Evolutionary conservation across 129 eudicot species (phyloP).

Genomic region (Flaveria robusta): DNA sequence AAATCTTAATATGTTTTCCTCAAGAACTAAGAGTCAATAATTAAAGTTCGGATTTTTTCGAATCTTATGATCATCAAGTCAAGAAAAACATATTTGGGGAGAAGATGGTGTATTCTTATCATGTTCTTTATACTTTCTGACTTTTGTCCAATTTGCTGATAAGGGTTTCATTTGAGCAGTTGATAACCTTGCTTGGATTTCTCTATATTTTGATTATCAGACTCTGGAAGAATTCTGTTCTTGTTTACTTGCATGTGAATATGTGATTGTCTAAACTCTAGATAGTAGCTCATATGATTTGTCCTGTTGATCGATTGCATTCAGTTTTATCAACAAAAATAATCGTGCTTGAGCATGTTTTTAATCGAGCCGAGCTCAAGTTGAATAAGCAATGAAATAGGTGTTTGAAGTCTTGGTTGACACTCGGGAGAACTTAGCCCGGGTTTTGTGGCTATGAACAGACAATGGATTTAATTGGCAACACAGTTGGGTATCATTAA

Average conservation of each 20-base stretch:
- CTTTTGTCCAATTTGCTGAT: constrained; percentile 22
- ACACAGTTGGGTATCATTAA: no score
- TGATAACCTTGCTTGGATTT: constrained; percentile 25
- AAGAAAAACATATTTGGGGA: constrained; percentile 31
- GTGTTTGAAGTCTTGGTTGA: not conserved
- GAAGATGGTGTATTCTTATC: constrained; percentile 34
- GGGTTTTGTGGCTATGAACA: not conserved
- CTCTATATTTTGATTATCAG: not conserved
- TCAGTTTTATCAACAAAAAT: not conserved
- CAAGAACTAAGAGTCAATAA: constrained; percentile 38
- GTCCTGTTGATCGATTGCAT: not conserved
- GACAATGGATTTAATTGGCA: not conserved
- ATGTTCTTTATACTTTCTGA: constrained; percentile 26
- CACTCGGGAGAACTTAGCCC: not conserved
- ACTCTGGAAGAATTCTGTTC: constrained; percentile 1
- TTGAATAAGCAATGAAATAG: not conserved
- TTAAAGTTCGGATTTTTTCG: constrained; percentile 30
- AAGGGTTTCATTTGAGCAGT: constrained; percentile 21
- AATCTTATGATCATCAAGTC: constrained; percentile 35
- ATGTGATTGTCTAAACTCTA: constrained; percentile 8
- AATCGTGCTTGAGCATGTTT: not conserved
- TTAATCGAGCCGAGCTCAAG: not conserved
- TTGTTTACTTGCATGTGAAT: not conserved
- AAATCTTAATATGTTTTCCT: constrained; percentile 20
- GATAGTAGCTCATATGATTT: not conserved